Conservation (phyloP, 208 protist species). For the Leishmania tarentolae region DNA sequence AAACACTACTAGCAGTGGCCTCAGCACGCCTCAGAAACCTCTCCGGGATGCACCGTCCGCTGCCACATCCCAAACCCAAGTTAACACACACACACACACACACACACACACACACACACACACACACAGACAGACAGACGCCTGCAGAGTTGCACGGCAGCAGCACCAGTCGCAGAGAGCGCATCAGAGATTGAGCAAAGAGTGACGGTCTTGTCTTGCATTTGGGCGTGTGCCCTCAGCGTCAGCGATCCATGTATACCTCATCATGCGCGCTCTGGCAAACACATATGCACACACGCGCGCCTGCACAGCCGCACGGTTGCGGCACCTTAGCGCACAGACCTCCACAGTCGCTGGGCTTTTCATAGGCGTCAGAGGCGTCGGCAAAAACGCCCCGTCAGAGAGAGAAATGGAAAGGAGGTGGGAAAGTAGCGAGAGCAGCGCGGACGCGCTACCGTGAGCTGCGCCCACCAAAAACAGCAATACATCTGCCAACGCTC, state of each 20-base stretch:
- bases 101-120: neutral
- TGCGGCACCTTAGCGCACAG: neutral
- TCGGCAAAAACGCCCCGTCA: neutral
- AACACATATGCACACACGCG: neutral
- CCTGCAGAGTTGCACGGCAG: neutral
- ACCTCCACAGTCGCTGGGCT: neutral
- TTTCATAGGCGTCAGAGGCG: neutral
- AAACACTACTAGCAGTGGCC: neutral
- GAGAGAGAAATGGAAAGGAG: neutral
- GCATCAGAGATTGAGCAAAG: neutral
- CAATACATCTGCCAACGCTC: neutral
- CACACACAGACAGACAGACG: neutral
- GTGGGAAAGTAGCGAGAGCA: neutral
- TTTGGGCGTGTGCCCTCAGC: conserved; percentile 15
- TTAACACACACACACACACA: neutral
- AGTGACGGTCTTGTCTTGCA: conserved; percentile 24
- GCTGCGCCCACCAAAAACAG: neutral
- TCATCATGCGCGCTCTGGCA: conserved; percentile 3
- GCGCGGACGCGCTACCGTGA: neutral
- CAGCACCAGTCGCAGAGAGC: neutral
- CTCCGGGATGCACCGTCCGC: neutral
- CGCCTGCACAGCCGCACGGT: neutral
- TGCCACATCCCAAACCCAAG: neutral
- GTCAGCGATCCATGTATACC: conserved; percentile 27
- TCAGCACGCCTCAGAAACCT: neutral